Conservation (phyloP, 495 filamentous ascomycete species). For the Parathielavia hyrcaniae region DNA sequence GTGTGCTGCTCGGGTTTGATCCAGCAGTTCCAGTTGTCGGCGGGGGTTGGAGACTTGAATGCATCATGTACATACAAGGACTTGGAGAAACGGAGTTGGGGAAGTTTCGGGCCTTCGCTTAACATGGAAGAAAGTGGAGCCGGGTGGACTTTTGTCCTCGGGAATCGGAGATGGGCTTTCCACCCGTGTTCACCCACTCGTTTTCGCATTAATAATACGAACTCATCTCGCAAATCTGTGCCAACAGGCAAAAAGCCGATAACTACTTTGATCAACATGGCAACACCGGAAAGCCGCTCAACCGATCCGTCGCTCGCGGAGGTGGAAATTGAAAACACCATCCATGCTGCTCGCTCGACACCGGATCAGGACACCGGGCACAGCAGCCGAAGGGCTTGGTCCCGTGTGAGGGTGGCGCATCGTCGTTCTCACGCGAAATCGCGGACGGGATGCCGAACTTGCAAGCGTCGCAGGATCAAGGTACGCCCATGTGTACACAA, state of each 20-base stretch:
- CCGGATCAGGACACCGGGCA: background rate
- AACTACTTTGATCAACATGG: background rate
- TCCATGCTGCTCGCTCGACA: background rate
- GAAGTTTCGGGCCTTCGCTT: too few species aligned
- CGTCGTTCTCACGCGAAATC: constrained; percentile 6
- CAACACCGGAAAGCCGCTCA: background rate
- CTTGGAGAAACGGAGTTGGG: too few species aligned
- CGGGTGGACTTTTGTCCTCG: too few species aligned
- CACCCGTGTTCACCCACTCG: too few species aligned
- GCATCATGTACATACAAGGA: too few species aligned
- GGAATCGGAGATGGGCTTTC: too few species aligned
- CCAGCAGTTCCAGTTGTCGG: too few species aligned
- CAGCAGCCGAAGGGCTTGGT: background rate
- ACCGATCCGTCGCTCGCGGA: background rate
- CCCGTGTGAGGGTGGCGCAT: background rate
- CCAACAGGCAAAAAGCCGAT: background rate
- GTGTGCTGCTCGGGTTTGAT: too few species aligned
- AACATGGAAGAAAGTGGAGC: too few species aligned
- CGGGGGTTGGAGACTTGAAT: too few species aligned
- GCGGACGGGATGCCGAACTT: constrained; percentile 2
- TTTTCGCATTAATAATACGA: too few species aligned
- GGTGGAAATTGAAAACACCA: background rate
- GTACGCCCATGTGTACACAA: background rate
- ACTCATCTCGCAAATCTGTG: too few species aligned
- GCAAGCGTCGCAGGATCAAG: constrained; percentile 4